Evolutionary conservation across 2,329 filamentous ascomycete genomes (phyloP).

Genomic region (Sphaerulina vaccinii): DNA sequence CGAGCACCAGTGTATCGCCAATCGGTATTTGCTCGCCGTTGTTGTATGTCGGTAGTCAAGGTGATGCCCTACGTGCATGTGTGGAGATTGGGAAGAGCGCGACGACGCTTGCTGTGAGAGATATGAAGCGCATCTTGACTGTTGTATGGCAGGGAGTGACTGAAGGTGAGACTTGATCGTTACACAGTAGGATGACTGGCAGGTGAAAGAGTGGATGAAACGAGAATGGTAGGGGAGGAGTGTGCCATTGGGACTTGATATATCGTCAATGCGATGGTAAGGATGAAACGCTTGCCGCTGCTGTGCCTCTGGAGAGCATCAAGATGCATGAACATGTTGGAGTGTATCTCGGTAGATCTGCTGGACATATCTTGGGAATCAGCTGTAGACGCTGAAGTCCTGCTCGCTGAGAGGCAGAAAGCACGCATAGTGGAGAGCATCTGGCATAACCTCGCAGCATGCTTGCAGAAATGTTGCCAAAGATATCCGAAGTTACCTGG

Average conservation of each 20-base stretch:
- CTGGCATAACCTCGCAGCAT: neutral
- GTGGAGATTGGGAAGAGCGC: slow-evolving; percentile 5
- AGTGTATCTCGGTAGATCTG: slow-evolving; percentile 5
- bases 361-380: neutral
- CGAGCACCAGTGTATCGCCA: slow-evolving; percentile 5
- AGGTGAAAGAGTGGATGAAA: slow-evolving; percentile 15
- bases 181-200: slow-evolving; percentile 14
- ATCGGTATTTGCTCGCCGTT: slow-evolving; percentile 17
- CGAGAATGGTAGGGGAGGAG: slow-evolving; percentile 8
- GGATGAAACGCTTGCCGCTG: slow-evolving; percentile 18
- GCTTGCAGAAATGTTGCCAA: slow-evolving; percentile 3
- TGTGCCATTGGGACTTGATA: slow-evolving; percentile 17
- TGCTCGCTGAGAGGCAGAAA: slow-evolving; percentile 3
- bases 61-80: neutral
- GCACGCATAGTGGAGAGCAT: neutral
- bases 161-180: slow-evolving; percentile 9
- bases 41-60: slow-evolving; percentile 3
- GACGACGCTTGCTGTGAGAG: slow-evolving; percentile 1
- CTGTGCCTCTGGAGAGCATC: slow-evolving; percentile 23
- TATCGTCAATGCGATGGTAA: slow-evolving; percentile 3
- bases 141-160: slow-evolving; percentile 5
- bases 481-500: slow-evolving; percentile 2
- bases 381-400: neutral
- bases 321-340: neutral
- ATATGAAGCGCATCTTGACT: slow-evolving; percentile 17